Evolutionary conservation across 352 stramenopile genomes (phyloP), one percentile per base, ranked within the genome.

Genomic region (Globisporangium perplexum): DNA sequence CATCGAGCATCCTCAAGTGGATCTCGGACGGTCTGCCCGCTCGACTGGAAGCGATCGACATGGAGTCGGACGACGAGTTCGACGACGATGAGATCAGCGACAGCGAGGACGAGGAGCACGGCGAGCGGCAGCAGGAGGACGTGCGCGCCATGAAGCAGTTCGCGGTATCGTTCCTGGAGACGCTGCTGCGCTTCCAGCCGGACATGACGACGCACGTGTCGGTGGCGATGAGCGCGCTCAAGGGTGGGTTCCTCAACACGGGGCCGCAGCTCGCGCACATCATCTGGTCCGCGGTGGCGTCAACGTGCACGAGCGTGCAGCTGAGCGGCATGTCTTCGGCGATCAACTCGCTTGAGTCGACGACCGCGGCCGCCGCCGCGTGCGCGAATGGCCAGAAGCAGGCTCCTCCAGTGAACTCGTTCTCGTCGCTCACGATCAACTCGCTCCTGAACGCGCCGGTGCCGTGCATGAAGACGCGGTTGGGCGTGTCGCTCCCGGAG

Each of bases 61-160:
- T 57, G 23, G 53, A 79, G 38, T 53, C 74, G n/a, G 60, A 86
- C 8, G 53, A 31, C 11, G 69, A 74, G 38, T 56, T 36, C 31
- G 44, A 39, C 39, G 48, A 49, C 24, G 60, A 55, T 12, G 48
- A 60, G n/a, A 47, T 42, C 39, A 66, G 50, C 39, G 63, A 64
- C 15, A 71, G 47, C 15, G 68, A 77, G 7, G 56, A 71, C 15
- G 57, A 74, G 4, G 42, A 59, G 3, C 52, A 59, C 5, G 50
- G 47, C 11, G 53, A 57, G 28, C 59, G 56, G 1, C 54, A 65
- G 12, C 52, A 46, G 43, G 72, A 83, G 46, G 72, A 86, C 14
- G 68, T 80, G 26, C 71, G 77, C 20, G 81, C 81, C 0, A 92
- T 90, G 81, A 84, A 82, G 23, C 75, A 88, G 54, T 92, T 92